A percentile compares a stretch with the other conserved stretches of the same genome.
phyloP scores from a whole-genome alignment of 257 asterid species.

The Prunella vulgaris region DNA sequence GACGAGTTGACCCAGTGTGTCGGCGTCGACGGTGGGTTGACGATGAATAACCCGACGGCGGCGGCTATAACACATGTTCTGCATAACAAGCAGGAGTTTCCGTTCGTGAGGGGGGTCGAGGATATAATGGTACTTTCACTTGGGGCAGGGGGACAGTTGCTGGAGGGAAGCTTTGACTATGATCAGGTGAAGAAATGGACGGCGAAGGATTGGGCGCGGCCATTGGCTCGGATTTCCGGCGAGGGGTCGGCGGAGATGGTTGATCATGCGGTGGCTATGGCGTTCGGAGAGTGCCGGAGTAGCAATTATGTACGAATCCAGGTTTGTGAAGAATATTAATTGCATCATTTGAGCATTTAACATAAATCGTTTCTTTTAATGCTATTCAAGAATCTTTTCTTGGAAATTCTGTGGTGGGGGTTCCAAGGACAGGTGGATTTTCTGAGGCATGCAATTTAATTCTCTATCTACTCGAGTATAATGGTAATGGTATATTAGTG shows the following conservation, averaged over 20 bases:
- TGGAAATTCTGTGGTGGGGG: conserved; percentile 3
- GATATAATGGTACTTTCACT: conserved; percentile 93
- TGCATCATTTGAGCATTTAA: background rate
- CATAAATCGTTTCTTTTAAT: background rate
- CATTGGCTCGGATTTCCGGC: conserved; percentile 61
- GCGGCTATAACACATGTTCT: conserved; percentile 99
- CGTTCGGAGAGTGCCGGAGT: conserved; percentile 51
- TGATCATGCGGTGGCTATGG: conserved; percentile 76
- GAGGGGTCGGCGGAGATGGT: conserved; percentile 67
- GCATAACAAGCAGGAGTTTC: conserved; percentile 91
- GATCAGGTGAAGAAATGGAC: conserved; percentile 65
- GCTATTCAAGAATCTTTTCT: background rate
- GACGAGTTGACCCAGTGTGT: conserved; percentile 75
- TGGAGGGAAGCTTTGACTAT: conserved; percentile 51
- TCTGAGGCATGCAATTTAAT: conserved; percentile 53
- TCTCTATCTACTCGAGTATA: conserved; percentile 20
- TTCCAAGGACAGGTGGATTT: conserved; percentile 19
- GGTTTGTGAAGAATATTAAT: conserved; percentile 28
- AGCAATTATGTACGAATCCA: conserved; percentile 61
- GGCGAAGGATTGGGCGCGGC: conserved; percentile 68
- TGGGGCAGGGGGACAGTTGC: conserved; percentile 76
- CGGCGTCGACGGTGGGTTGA: conserved; percentile 82
- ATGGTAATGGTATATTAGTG: background rate
- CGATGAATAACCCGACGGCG: conserved; percentile 89
- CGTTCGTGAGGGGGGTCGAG: conserved; percentile 92